phyloP scores from a whole-genome alignment of 2,329 filamentous ascomycete genomes.

The Zasmidium citrigriseum region DNA sequence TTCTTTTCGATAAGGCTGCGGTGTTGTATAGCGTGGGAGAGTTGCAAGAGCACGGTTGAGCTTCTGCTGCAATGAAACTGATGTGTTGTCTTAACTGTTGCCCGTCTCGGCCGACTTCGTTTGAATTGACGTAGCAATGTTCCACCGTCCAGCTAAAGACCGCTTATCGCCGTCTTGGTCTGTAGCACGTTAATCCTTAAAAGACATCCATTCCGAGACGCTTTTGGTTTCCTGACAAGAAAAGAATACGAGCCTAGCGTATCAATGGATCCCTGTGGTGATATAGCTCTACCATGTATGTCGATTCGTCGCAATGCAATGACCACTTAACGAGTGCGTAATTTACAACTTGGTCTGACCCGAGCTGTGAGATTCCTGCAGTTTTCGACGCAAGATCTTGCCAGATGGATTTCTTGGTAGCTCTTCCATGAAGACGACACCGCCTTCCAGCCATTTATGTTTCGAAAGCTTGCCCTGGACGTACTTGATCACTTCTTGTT shows the following conservation, averaged over 20 bases:
- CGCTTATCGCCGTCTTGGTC: neutral
- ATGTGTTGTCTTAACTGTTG: no score
- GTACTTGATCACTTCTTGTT: conserved; percentile 60
- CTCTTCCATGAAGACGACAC: conserved; percentile 65
- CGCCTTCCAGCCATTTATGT: conserved; percentile 70
- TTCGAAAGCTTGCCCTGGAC: conserved; percentile 63
- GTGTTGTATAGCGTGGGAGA: neutral
- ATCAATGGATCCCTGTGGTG: no score
- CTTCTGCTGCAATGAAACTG: no score
- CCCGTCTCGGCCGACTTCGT: neutral
- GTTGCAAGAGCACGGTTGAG: no score
- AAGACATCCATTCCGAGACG: neutral
- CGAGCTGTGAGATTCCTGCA: conserved; percentile 54
- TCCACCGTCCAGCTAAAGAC: neutral
- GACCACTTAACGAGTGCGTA: no score
- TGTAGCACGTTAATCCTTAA: no score
- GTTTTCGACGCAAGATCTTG: conserved; percentile 64
- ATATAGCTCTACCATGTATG: no score
- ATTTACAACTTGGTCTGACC: conserved; percentile 24
- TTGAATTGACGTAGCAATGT: neutral
- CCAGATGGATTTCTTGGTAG: conserved; percentile 63
- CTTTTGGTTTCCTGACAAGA: neutral
- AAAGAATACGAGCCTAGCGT: no score
- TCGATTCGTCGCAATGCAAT: no score
- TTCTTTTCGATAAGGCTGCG: neutral